Evolutionary conservation across 1,284 basidiomycete species (phyloP).

Genomic region (Crepidotus sp.): DNA sequence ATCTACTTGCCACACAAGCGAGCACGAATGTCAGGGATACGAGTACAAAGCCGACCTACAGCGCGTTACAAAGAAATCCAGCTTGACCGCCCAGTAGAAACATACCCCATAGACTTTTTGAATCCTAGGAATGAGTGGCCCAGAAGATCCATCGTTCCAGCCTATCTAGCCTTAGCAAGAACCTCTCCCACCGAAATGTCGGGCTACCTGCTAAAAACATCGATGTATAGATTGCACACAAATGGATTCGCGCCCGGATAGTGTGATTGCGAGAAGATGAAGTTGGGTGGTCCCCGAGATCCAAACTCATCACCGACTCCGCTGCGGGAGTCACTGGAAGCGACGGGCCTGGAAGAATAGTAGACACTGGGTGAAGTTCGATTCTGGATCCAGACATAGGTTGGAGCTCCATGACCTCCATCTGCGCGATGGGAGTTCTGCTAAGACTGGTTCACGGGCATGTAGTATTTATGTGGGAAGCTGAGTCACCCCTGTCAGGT

Average conservation of each 20-base stretch:
- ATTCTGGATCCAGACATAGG: neutral
- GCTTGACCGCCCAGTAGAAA: neutral
- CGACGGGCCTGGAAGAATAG: neutral
- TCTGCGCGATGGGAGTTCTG: neutral
- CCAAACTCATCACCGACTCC: conserved; percentile 6
- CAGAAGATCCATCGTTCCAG: conserved; percentile 33
- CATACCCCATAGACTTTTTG: conserved; percentile 32
- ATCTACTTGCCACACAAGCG: conserved; percentile 25
- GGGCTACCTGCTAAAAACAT: conserved; percentile 23
- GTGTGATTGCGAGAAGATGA: neutral
- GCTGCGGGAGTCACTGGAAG: conserved; percentile 6
- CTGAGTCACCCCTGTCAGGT: no score
- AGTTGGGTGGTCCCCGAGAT: neutral
- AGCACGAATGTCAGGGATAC: conserved; percentile 37
- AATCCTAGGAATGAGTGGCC: conserved; percentile 34
- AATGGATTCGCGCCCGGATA: conserved; percentile 19
- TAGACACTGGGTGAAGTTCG: conserved; percentile 8
- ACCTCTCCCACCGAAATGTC: neutral
- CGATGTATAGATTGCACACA: conserved; percentile 25
- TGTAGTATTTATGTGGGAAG: no score
- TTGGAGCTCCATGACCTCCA: no score
- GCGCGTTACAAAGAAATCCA: neutral
- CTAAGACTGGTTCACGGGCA: no score
- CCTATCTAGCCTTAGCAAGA: conserved; percentile 18
- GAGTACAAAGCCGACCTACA: conserved; percentile 33